Evolutionary conservation across 352 stramenopile species (phyloP).

Genomic region (Vaucheria bursata): DNA sequence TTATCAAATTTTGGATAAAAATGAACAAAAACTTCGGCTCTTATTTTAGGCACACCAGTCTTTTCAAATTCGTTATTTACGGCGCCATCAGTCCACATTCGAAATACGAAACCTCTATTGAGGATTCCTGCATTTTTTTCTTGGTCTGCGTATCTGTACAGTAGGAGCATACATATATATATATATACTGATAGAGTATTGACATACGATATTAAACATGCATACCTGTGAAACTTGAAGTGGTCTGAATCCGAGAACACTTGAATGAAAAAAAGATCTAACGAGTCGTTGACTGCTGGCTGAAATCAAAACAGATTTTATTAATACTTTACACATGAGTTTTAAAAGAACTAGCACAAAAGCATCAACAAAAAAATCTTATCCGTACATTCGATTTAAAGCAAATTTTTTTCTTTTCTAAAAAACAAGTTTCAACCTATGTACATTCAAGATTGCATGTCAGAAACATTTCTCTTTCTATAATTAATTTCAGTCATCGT

Average conservation of each 20-base stretch:
- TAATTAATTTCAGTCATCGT: no score
- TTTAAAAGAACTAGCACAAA: no score
- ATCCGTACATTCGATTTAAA: no score
- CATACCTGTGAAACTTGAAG: slow-evolving; percentile 9
- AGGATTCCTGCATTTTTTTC: neutral
- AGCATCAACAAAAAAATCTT: no score
- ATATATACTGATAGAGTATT: neutral
- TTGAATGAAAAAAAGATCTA: slow-evolving; percentile 1
- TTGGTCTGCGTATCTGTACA: slow-evolving; percentile 3
- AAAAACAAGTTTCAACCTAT: no score
- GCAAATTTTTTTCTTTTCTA: no score
- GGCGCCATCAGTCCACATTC: no score
- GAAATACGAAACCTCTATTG: neutral
- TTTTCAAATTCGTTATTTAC: neutral
- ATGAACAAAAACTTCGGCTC: slow-evolving; percentile 8
- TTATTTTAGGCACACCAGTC: neutral
- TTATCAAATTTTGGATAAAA: slow-evolving; percentile 18
- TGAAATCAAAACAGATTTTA: no score
- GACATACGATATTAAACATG: neutral
- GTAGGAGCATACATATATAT: neutral
- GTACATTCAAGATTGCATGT: no score
- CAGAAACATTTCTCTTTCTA: no score
- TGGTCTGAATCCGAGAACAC: neutral
- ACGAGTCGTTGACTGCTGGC: neutral
- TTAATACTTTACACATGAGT: no score